Base-by-base conservation (phyloP, 176 grass and related monocot genomes). In the Pharus latifolius region DNA sequence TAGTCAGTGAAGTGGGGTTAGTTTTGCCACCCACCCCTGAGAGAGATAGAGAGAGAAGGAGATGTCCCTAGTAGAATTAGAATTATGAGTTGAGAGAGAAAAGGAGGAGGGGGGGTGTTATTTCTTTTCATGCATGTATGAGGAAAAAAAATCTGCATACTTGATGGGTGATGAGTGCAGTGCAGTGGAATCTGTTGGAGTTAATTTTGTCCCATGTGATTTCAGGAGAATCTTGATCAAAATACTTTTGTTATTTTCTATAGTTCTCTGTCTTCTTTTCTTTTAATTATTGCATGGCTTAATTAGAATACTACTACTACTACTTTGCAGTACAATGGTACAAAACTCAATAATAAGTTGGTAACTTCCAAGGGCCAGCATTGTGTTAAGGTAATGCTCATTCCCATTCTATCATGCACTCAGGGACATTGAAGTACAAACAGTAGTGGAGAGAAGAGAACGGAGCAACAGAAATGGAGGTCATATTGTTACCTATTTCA, bases 11-110 rank as follows among this genome's bases (percentile, higher is more conserved):
- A 64, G 73, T 85, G 83, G 84, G 85, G 88, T 84, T 83, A 75
- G 85, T 88, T 91, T 83, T 86, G 73, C 72, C 88, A 91, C 88
- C 92, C 88, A 96, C 82, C 77, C 65, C 20, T 56, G 58, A 70
- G 19, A 77, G 65, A 84, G 80, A 82, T 56, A 55, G 45, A 19
- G 22, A 45, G 64, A 82, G 69, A 79, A 60, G 19, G 56, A 12
- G 37, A 33, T 34, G 73, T 33, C 31, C 28, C 35, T 51, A n/a
- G 65, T 26, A 51, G 29, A 12, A 37, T 47, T 40, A 13, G 45
- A 16, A 60, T n/a, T n/a, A n/a, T n/a, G 55, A 74, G 49, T 49
- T 69, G 51, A 65, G 77, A 70, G 60, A 75, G 35, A 24, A 40
- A 76, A 64, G 71, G 41, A 46, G 23, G 22, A 50, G 38, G 46